Evolutionary conservation across 208 protist species (phyloP).

Genomic region (Trypanosoma boissoni): DNA sequence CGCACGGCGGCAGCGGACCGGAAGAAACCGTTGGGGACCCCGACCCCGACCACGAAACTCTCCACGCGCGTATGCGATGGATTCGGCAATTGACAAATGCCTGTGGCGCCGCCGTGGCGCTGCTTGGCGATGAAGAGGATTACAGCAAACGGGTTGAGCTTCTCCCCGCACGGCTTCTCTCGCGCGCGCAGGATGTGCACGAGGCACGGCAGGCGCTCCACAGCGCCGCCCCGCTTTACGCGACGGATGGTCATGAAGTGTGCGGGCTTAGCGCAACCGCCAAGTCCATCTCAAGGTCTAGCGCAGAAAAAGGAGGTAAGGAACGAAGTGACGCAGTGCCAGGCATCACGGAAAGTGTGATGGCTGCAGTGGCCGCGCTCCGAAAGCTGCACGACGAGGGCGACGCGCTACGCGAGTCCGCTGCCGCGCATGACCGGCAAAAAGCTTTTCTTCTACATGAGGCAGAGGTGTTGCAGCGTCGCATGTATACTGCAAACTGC

Average conservation of each 20-base stretch:
- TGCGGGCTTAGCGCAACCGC: no score
- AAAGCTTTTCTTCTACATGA: slow-evolving; percentile 21
- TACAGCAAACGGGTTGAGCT: slow-evolving; percentile 7
- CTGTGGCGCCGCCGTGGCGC: slow-evolving; percentile 9
- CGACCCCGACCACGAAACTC: background rate
- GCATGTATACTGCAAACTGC: slow-evolving; percentile 20
- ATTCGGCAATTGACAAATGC: slow-evolving; percentile 16
- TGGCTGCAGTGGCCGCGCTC: background rate
- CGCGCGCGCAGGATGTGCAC: slow-evolving; percentile 33
- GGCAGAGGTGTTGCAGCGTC: slow-evolving; percentile 16
- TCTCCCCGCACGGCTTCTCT: slow-evolving; percentile 35
- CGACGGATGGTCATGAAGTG: no score
- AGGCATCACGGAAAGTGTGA: background rate
- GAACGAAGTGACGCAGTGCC: slow-evolving; percentile 14
- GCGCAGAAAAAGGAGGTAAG: slow-evolving; percentile 23
- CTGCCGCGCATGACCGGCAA: slow-evolving; percentile 1
- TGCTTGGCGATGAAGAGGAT: slow-evolving; percentile 18
- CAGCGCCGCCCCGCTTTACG: slow-evolving; percentile 23
- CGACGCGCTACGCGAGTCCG: slow-evolving; percentile 4
- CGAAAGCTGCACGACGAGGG: slow-evolving; percentile 6
- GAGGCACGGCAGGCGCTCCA: slow-evolving; percentile 25
- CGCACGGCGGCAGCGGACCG: no score
- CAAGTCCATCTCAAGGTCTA: no score
- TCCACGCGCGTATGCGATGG: slow-evolving; percentile 2
- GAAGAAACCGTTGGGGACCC: no score